Evolutionary conservation across 805 yeast genomes (phyloP), one percentile per base, ranked within the genome.

Genomic region (Jamesozyma spencerorum): DNA sequence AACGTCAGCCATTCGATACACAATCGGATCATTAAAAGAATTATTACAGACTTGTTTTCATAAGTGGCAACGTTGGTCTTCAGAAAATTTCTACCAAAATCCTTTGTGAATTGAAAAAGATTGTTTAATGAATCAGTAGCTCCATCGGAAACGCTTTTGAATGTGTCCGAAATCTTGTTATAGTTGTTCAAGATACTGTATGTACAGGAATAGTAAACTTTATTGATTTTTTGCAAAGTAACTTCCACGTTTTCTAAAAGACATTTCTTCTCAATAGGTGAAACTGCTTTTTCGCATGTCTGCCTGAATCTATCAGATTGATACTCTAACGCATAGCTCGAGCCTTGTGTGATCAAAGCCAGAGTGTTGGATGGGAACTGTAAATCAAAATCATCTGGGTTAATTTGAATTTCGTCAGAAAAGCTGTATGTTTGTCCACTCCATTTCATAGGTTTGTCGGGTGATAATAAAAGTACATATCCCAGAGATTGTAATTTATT

Each of bases 1-100:
- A 87, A 90, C 41, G 86, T 76, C n/a, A 92, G 81, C 98, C 98
- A 92, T 40, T 81, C 90, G 33, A 87, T 77, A 34, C 94, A 75
- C 44, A 86, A 62, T 42, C 79, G 78, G 22, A 90, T 78, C 57
- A 92, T 71, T 47, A 78, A 75, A 64, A 81, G 66, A 22, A 86
- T 78, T 6, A 87, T 72, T 0, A 75, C 70, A 0, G 90, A 77
- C 47, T 85, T 78, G 42, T 81, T 68, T 28, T 58, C 58, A 34
- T 52, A 40, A 2, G 75, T 64, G 3, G 80, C 71, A 40, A 83
- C 88, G 45, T 82, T 69, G 40, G 71, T 72, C 43, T 75, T 68
- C 31, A 85, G 68, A 2, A 86, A 77, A 48, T 81, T 80, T 51
- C 79, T 79, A 2, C 92, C 88, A 47, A 80, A 74, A 57, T 90